These are phyloP conservation scores for Colletotrichum plurivorum DNA, from an alignment of 2,329 filamentous ascomycete species.

Conservation along the genomic window DNA sequence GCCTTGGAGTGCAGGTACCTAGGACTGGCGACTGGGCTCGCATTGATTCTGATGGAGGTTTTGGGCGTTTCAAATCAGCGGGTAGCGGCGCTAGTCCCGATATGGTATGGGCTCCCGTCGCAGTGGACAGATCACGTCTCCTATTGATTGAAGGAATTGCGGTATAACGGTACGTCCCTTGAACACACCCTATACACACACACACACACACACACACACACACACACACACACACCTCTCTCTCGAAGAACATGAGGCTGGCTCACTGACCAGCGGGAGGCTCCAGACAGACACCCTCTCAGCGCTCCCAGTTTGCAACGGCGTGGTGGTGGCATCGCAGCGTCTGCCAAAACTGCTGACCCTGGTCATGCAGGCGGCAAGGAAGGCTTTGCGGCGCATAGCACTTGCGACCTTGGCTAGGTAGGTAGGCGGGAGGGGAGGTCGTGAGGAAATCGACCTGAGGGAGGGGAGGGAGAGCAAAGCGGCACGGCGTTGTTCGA, in stretches of 20 bases:
- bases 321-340: background rate
- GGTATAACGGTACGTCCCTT: background rate
- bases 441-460: too few species aligned
- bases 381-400: background rate
- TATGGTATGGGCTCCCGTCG: constrained; percentile 26
- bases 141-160: constrained; percentile 39
- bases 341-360: background rate
- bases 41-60: constrained; percentile 42
- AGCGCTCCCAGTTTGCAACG: constrained; percentile 6
- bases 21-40: background rate
- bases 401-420: too few species aligned
- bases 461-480: too few species aligned
- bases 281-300: constrained; percentile 2
- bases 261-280: constrained; percentile 5
- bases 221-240: background rate
- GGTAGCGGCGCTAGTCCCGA: constrained; percentile 35
- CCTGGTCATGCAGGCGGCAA: constrained; percentile 6
- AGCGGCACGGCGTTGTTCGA: constrained; percentile 35
- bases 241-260: background rate
- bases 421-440: too few species aligned
- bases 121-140: constrained; percentile 38
- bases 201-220: background rate
- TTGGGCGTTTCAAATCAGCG: constrained; percentile 43
- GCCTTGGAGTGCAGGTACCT: background rate
- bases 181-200: background rate